Base-by-base conservation (phyloP, 306 rosid genomes). In the Luffa aegyptiaca region DNA sequence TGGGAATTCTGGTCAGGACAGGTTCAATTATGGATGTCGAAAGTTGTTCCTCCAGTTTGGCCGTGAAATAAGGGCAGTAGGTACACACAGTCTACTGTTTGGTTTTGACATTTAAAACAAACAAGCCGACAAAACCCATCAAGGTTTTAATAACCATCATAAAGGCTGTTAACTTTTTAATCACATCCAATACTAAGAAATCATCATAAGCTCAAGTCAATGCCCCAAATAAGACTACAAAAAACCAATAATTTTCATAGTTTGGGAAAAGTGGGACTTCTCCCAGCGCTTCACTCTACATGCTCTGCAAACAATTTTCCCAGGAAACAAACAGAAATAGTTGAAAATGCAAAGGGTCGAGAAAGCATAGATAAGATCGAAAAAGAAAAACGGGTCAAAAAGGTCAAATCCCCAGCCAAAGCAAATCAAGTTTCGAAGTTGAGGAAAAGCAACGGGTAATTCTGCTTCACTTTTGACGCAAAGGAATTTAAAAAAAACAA, bases 31-130 rank as follows among this genome's bases (percentile, higher is more conserved):
- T 66, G 18, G 53, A 78, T 74, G 68, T 39, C 80, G 3, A 72
- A 42, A 62, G 44, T 44, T 48, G 36, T 78, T 55, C 85, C 95
- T 79, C 87, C 85, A 84, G 80, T 91, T 84, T 80, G 81, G 97
- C 97, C 97, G 91, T 81, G 90, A 92, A 80, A 83, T 69, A 65
- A 78, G 95, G 95, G 64, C 80, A 82, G 20, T 20, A 39, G 73
- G 51, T 76, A 66, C 44, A 17, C 35, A 17, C 68, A 68, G 85
- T 68, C 72, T 49, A 70, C 53, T 66, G 81, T 18, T 77, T 61
- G 80, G 78, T 70, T 87, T 69, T 86, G 79, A 85, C 82, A 48
- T 79, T 78, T 79, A 78, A 81, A 76, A 81, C 61, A 51, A 39
- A 9, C 33, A 78, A 76, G 73, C 70, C 70, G 70, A 61, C 81